phyloP scores from a whole-genome alignment of 2,329 filamentous ascomycete species.

The Aspergillus calidoustus region DNA sequence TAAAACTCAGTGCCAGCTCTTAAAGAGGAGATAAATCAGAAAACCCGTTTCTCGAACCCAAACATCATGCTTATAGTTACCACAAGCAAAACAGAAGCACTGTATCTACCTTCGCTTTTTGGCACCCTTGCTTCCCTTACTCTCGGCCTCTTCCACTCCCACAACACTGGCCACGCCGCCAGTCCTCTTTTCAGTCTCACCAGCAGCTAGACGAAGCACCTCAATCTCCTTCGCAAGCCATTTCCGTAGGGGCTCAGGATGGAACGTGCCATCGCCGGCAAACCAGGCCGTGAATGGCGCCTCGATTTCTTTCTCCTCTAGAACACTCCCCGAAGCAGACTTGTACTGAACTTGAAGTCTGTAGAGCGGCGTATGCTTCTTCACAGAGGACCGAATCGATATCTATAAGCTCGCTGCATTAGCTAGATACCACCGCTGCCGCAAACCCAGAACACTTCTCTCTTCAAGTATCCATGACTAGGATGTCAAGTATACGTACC shows the following conservation, averaged over 20 bases:
- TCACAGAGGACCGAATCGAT: slow-evolving; percentile 70
- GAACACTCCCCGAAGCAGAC: slow-evolving; percentile 43
- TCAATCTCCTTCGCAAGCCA: slow-evolving; percentile 65
- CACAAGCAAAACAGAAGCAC: background rate
- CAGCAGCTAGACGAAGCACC: slow-evolving; percentile 56
- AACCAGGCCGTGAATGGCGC: slow-evolving; percentile 67
- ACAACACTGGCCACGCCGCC: slow-evolving; percentile 29
- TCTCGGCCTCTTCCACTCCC: slow-evolving; percentile 18
- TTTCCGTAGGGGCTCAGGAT: slow-evolving; percentile 64
- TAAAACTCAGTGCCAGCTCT: background rate
- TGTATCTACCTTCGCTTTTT: slow-evolving; percentile 22
- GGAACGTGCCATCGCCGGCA: slow-evolving; percentile 60
- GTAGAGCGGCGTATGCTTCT: slow-evolving; percentile 84
- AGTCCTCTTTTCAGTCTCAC: slow-evolving; percentile 40
- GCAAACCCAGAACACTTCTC: background rate
- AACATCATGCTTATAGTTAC: background rate
- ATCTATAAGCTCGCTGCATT: slow-evolving; percentile 56
- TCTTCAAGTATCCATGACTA: background rate
- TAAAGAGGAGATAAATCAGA: background rate
- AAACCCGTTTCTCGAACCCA: background rate
- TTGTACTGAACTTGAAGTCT: slow-evolving; percentile 65
- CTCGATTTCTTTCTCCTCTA: slow-evolving; percentile 55
- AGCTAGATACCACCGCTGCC: background rate
- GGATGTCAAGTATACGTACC: slow-evolving; percentile 32
- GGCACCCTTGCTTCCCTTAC: slow-evolving; percentile 13